phyloP scores from a whole-genome alignment of 106 monocot species.

The Acorus calamus region DNA sequence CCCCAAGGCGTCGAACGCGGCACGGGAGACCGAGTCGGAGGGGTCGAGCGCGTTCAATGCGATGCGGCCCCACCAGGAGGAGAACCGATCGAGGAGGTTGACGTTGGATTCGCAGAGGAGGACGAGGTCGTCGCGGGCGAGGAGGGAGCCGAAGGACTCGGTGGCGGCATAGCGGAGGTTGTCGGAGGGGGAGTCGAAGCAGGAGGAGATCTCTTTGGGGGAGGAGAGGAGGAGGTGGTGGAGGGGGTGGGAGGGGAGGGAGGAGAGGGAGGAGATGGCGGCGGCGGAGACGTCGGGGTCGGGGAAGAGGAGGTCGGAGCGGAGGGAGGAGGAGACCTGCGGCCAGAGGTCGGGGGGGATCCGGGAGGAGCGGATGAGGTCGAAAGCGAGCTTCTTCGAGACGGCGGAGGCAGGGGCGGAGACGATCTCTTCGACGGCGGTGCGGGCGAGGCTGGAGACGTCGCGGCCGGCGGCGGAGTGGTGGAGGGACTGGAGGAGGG shows the following conservation, averaged over 20 bases:
- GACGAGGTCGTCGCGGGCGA: constrained; percentile 89
- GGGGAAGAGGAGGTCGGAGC: constrained; percentile 88
- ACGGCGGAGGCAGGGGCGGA: constrained; percentile 89
- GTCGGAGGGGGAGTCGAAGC: constrained; percentile 53
- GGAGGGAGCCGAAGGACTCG: constrained; percentile 69
- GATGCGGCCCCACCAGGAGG: constrained; percentile 77
- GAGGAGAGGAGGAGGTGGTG: constrained; percentile 53
- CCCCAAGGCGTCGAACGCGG: constrained; percentile 72
- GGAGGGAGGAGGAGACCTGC: constrained; percentile 47
- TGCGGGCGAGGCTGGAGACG: constrained; percentile 77
- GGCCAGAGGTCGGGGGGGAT: constrained; percentile 89
- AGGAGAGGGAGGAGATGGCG: constrained; percentile 62
- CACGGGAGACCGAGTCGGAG: constrained; percentile 59
- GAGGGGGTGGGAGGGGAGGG: constrained; percentile 80
- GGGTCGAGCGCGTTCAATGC: constrained; percentile 53
- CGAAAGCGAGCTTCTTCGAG: constrained; percentile 97
- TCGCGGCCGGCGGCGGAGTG: constrained; percentile 92
- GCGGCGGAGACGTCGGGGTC: constrained; percentile 93
- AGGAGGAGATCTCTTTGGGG: constrained; percentile 56
- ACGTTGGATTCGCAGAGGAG: constrained; percentile 55
- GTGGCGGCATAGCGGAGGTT: constrained; percentile 58
- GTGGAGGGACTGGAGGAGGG: constrained; percentile 86
- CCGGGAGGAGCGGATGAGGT: constrained; percentile 80
- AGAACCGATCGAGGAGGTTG: constrained; percentile 56
- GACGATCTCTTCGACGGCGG: constrained; percentile 77